phyloP scores from a whole-genome alignment of 176 grass and related monocot species.

The Aechmea fasciata region DNA sequence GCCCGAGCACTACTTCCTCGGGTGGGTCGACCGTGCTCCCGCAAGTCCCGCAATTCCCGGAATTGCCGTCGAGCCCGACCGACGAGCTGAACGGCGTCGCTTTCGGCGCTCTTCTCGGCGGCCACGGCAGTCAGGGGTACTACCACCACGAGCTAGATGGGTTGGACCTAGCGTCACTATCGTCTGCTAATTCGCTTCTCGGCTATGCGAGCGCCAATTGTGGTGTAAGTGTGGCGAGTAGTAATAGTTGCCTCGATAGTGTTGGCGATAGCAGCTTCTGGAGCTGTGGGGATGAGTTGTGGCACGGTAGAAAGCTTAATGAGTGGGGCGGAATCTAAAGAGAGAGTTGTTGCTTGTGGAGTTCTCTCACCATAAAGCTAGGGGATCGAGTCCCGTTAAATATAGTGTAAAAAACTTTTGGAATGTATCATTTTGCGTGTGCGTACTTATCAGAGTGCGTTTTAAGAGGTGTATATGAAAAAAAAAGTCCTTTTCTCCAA shows the following conservation, averaged over 20 bases:
- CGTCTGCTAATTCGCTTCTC: slow-evolving; percentile 13
- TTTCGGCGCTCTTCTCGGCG: slow-evolving; percentile 17
- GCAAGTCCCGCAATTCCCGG: slow-evolving; percentile 47
- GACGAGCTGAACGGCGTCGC: slow-evolving; percentile 18
- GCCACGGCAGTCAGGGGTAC: slow-evolving; percentile 6
- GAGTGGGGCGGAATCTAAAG: slow-evolving; percentile 75
- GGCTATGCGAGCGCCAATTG: neutral
- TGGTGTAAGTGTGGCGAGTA: neutral
- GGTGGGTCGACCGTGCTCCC: slow-evolving; percentile 37
- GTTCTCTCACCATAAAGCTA: slow-evolving; percentile 44
- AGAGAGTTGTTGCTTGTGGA: slow-evolving; percentile 16
- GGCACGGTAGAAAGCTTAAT: slow-evolving; percentile 48
- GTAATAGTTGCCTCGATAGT: slow-evolving; percentile 6
- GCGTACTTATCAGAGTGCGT: neutral
- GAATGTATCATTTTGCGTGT: neutral
- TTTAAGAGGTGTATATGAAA: neutral
- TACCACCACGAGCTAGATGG: slow-evolving; percentile 30
- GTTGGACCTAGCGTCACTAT: slow-evolving; percentile 32
- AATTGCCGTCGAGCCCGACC: slow-evolving; percentile 29
- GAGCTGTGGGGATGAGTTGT: slow-evolving; percentile 37
- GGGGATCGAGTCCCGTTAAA: neutral
- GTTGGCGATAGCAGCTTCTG: slow-evolving; percentile 18
- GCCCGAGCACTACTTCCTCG: slow-evolving; percentile 37
- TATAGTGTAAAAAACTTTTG: slow-evolving; percentile 2
- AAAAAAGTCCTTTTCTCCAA: slow-evolving; percentile 6